Evolutionary conservation across 768 basidiomycete genomes (phyloP), one percentile per base, ranked within the genome.

Genomic region (Hebeloma cylindrosporum): DNA sequence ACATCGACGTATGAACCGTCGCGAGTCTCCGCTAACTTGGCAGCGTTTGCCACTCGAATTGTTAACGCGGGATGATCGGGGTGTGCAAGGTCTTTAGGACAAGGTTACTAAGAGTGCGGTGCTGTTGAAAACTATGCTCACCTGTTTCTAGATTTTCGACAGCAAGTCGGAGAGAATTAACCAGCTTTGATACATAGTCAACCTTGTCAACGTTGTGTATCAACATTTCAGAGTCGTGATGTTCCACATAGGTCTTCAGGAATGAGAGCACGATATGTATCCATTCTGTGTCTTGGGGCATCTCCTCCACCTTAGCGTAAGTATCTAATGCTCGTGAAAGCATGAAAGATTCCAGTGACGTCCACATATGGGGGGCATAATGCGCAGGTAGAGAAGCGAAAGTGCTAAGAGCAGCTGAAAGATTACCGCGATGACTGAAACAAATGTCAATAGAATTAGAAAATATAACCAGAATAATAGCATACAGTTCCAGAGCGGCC

Each of bases 401-500:
- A 30, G 85, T 81, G 17, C 78, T 71, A 18, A 89, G 69, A 4
- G 92, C 90, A 14, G 69, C 72, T 5, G 70, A 61, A 22, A 83
- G 67, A 11, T 80, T 80, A 26, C 75, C 77, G 26, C 90, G 85
- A 61, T 85, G 77, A 5, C 92, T 93, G 50, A 21, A 34, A 40
- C 9, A 10, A 20, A 43, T 30, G 20, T 28, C 25, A 48, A 35
- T 35, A 31, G 13, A 7, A 17, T 17, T 30, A 14, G 20, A 8
- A 11, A 22, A 45, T n/a, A 28, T 14, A 22, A 28, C 20, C 22
- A 14, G 9, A 38, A 14, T 17, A 21, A n/a, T n/a, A n/a, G 68
- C 92, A 52, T 69, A 97, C 95, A 85, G 64, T 52, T 97, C 93
- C 27, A 98, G 76, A 11, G 88, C 89, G 3, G 93, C 95, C 11